phyloP scores from a whole-genome alignment of 116 monocot species.

The Phalaenopsis hybrid region DNA sequence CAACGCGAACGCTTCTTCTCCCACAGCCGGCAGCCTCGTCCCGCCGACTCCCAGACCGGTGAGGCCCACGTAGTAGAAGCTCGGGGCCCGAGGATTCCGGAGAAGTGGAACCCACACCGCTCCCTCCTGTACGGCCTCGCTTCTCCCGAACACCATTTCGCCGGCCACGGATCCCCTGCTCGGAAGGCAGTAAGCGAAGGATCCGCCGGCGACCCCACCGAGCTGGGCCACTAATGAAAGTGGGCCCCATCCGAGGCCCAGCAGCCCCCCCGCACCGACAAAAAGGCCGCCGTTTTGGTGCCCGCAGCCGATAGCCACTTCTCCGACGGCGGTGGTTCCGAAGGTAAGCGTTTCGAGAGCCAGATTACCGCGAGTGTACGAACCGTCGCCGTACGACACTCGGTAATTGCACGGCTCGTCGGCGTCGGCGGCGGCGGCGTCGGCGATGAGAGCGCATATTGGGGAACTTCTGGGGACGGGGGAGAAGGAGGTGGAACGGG shows the following conservation, averaged over 20 bases:
- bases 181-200: conserved; percentile 65
- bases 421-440: not conserved
- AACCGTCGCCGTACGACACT: conserved; percentile 74
- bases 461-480: conserved; percentile 42
- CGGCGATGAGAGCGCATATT: conserved; percentile 31
- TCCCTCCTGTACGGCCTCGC: conserved; percentile 42
- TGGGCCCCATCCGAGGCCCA: conserved; percentile 68
- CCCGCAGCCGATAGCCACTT: conserved; percentile 73
- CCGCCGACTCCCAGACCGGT: conserved; percentile 44
- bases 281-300: conserved; percentile 70
- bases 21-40: conserved; percentile 12
- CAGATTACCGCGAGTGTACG: conserved; percentile 56
- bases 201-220: conserved; percentile 55
- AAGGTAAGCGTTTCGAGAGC: conserved; percentile 65
- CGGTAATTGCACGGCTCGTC: conserved; percentile 44
- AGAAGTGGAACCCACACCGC: conserved; percentile 73
- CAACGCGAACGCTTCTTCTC: conserved; percentile 17
- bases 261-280: conserved; percentile 51
- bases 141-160: conserved; percentile 52
- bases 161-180: conserved; percentile 40
- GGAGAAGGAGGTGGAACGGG: conserved; percentile 52
- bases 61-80: conserved; percentile 71
- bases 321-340: conserved; percentile 28
- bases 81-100: conserved; percentile 45
- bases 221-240: conserved; percentile 72